phyloP scores from a whole-genome alignment of 2,329 filamentous ascomycete genomes.

The Pyrenochaeta sp. region DNA sequence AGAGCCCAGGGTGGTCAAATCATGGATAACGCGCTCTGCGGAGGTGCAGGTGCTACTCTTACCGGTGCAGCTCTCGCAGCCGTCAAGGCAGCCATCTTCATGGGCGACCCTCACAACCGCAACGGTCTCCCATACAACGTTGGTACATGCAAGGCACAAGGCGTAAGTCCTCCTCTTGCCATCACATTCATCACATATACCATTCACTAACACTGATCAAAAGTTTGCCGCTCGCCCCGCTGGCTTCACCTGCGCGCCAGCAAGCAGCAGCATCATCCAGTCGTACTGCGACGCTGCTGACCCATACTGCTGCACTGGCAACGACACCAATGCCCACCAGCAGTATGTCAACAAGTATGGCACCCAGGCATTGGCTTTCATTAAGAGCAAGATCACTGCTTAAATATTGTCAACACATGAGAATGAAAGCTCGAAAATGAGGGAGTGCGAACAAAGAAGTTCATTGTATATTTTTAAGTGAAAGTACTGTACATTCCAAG shows the following conservation, averaged over 20 bases:
- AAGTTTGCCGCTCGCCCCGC: slow-evolving; percentile 68
- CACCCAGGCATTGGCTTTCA: slow-evolving; percentile 64
- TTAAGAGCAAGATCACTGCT: slow-evolving; percentile 60
- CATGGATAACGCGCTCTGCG: slow-evolving; percentile 68
- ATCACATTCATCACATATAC: not conserved
- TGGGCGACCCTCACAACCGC: slow-evolving; percentile 68
- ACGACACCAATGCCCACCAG: slow-evolving; percentile 66
- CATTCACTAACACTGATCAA: slow-evolving; percentile 8
- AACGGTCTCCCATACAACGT: slow-evolving; percentile 66
- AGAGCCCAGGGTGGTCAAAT: slow-evolving; percentile 65
- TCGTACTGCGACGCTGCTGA: slow-evolving; percentile 71
- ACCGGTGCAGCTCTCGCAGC: slow-evolving; percentile 59
- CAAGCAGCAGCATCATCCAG: slow-evolving; percentile 63
- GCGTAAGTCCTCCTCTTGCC: slow-evolving; percentile 56
- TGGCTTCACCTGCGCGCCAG: slow-evolving; percentile 63
- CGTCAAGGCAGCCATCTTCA: slow-evolving; percentile 70
- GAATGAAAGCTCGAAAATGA: not conserved
- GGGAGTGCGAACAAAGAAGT: not conserved
- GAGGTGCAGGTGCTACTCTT: slow-evolving; percentile 59
- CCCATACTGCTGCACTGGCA: slow-evolving; percentile 72
- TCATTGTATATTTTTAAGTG: slow-evolving; percentile 6
- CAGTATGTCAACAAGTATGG: slow-evolving; percentile 69
- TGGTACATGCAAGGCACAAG: slow-evolving; percentile 65
- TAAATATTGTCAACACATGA: too few species aligned
- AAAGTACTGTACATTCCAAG: too few species aligned